Evolutionary conservation across 2,329 filamentous ascomycete species (phyloP), one percentile per base, ranked within the genome.

Genomic region (Monosporascus cannonballus): DNA sequence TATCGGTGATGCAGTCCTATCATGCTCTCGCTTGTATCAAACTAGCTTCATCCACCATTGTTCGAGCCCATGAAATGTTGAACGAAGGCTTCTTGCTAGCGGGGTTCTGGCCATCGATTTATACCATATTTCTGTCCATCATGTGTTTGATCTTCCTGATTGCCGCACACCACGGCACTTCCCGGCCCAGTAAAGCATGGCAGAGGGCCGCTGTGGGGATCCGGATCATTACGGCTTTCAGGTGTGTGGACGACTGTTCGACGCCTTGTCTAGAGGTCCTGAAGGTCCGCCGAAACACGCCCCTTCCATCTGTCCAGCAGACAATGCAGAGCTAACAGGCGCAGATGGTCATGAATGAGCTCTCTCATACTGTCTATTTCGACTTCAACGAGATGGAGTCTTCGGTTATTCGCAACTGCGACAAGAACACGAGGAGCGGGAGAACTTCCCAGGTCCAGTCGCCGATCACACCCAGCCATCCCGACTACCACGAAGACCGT

Each of bases 121-220:
- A 52, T 20, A 52, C 51, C 37, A 39, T 52, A n/a, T 52, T 52
- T n/a, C 36, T 52, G 30, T 52, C 36, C n/a, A 47, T 52, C 25
- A 52, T 52, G 51, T 52, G 51, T 11, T 39, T 52, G 25, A 38
- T 48, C 11, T 52, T 52, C 37, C 46, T 52, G 37, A 52, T 52
- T 22, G 51, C 51, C 8, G 51, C 51, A 22, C 51, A 52, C 20
- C 36, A 38, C n/a, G 51, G 51, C 18, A 52, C 46, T 24, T 47
- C 37, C 30, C 46, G 36, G 11, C 51, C 51, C n/a, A 52, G 51
- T 22, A 17, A 25, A 25, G 51, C 51, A 5, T 52, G 51, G 51
- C 51, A 52, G 25, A 42, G 39, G 27, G 51, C 51, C 24, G 47
- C 51, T 9, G 37, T 37, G n/a, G 51, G 51, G n/a, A 52, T 49